Evolutionary conservation across 495 filamentous ascomycete genomes (phyloP).

Genomic region (Pseudevernia furfuracea): DNA sequence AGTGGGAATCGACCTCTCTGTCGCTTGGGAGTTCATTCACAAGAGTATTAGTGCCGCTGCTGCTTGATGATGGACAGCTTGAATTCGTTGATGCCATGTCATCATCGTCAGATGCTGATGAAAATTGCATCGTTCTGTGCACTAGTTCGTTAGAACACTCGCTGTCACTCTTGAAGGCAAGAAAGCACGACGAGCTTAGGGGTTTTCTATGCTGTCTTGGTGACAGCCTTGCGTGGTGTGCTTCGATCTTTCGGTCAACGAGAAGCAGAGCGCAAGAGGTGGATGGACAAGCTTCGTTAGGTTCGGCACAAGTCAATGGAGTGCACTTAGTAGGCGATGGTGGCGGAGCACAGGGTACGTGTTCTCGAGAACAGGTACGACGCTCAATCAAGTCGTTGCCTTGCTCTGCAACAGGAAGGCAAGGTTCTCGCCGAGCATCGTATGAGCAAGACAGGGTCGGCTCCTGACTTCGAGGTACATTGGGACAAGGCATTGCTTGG

Average conservation of each 20-base stretch:
- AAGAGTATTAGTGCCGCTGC: conserved; percentile 13
- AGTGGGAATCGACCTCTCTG: conserved; percentile 4
- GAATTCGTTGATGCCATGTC: not conserved
- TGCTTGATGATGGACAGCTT: not conserved
- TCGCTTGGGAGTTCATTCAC: not conserved
- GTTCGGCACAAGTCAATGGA: not conserved
- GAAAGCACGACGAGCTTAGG: not conserved
- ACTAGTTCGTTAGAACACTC: not conserved
- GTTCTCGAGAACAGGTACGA: not conserved
- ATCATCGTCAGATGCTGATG: conserved; percentile 10
- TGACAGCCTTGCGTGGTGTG: not conserved
- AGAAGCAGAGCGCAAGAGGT: conserved; percentile 4
- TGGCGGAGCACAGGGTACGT: conserved; percentile 2
- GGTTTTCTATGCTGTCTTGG: not conserved
- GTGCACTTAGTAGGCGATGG: conserved; percentile 4
- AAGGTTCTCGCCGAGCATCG: not conserved
- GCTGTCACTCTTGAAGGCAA: not conserved
- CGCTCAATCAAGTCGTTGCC: not conserved
- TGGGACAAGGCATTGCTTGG: not conserved
- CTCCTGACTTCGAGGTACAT: not conserved
- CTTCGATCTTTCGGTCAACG: conserved; percentile 7
- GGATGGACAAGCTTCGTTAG: not conserved
- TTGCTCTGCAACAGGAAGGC: not conserved
- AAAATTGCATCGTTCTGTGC: conserved; percentile 5
- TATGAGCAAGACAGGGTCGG: not conserved